Base-by-base conservation (phyloP, 2,329 filamentous ascomycete genomes). In the Cladosporium oxysporum region DNA sequence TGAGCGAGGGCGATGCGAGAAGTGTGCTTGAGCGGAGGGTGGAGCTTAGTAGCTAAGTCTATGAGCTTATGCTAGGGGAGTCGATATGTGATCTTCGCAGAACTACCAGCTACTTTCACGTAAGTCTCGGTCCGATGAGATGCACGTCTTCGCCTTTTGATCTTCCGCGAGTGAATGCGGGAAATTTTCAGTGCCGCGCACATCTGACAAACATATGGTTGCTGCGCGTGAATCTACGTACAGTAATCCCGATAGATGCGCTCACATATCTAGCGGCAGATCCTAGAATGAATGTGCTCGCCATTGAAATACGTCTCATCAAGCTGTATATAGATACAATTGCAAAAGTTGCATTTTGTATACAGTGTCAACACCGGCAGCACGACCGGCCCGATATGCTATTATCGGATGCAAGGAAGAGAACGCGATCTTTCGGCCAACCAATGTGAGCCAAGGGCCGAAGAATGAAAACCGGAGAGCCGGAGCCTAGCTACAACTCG, bases 21-120 rank as follows among this genome's bases (percentile, higher is more conserved):
- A 81, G 85, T 65, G 87, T 93, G 64, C 73, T 93, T 73, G 84
- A 88, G 76, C 83, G 85, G 69, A 83, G 90, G 70, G 85, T 92
- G 0, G 90, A 93, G 75, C 31, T 65, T 49, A 41, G 53, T 35
- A 64, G 62, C 23, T 64, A 16, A 33, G 52, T 12, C 52, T 31
- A 12, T 8, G 21, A 52, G 18, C 6, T 37, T 37, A 5, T 1
- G 18, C 1, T 10, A 21, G 18, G 5, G 18, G 1, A 44, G 21
- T 21, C 41, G 7, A 44, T n/a, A 44, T 44, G 18, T 14, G 41
- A n/a, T 10, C 12, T 44, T 3, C 18, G 12, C 14, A 6, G 23
- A 26, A 26, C 23, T 26, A 26, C 23, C 23, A 26, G 23, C 23
- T 26, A 26, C 23, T 26, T 26, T 26, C 23, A 26, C 23, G 23